Conservation (phyloP, 73 alveolate species). For the Paramecium caudatum region DNA sequence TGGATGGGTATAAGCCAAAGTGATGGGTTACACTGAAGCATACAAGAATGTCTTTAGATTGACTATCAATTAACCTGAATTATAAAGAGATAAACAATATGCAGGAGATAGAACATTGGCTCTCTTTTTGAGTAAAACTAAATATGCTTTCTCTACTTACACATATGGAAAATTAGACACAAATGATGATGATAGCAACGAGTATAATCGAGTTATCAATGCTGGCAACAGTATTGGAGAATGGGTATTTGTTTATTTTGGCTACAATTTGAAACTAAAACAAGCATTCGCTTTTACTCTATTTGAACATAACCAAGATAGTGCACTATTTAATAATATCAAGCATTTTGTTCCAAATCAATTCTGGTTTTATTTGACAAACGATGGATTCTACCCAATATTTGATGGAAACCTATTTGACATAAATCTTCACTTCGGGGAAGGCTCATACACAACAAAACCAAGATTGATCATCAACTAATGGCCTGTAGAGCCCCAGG, state of each 20-base stretch:
- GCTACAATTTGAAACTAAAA: constrained; percentile 2
- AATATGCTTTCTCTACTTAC: constrained; percentile 44
- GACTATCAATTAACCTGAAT: constrained; percentile 13
- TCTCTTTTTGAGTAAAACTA: not conserved
- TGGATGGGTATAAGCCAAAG: constrained; percentile 35
- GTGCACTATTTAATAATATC: constrained; percentile 13
- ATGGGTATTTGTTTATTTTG: constrained; percentile 56
- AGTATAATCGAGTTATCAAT: not conserved
- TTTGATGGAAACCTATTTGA: constrained; percentile 47
- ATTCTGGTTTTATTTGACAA: constrained; percentile 46
- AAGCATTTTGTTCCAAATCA: constrained; percentile 56
- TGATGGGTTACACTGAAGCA: not conserved
- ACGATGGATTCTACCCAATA: constrained; percentile 25
- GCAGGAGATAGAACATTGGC: constrained; percentile 52
- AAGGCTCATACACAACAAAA: constrained; percentile 42
- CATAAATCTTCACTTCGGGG: constrained; percentile 32
- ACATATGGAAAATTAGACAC: constrained; percentile 40
- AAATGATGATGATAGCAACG: constrained; percentile 40
- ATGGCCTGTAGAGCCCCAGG: constrained; percentile 52
- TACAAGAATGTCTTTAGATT: not conserved
- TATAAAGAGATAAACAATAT: not conserved
- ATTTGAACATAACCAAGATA: not conserved
- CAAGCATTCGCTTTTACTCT: constrained; percentile 29
- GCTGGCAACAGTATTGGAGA: constrained; percentile 26
- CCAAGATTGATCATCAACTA: not conserved